Conservation (phyloP, 1,284 basidiomycete genomes). For the Pholiota adiposa region DNA sequence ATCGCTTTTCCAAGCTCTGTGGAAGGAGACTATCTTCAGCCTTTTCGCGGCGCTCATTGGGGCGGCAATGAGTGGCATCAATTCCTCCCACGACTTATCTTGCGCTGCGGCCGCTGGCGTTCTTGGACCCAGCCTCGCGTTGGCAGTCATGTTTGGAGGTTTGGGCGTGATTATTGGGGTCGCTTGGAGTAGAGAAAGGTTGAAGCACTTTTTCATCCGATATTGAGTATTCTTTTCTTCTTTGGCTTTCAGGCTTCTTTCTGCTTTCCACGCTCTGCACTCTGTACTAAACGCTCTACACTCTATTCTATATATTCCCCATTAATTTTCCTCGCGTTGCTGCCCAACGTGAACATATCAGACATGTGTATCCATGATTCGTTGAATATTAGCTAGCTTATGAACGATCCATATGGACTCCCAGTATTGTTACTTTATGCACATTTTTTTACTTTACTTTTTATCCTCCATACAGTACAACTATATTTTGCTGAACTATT, state of each 20-base stretch:
- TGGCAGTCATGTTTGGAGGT: slow-evolving; percentile 16
- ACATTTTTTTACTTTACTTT: no score
- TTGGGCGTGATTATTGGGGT: slow-evolving; percentile 17
- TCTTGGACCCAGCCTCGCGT: slow-evolving; percentile 21
- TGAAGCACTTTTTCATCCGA: slow-evolving; percentile 15
- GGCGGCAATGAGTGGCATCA: slow-evolving; percentile 12
- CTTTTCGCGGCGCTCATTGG: slow-evolving; percentile 23
- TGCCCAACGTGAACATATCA: not conserved
- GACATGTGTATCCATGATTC: not conserved
- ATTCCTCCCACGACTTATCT: slow-evolving; percentile 7
- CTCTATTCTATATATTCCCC: not conserved
- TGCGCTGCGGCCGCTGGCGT: slow-evolving; percentile 18
- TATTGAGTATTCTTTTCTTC: slow-evolving; percentile 11
- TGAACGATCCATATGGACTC: not conserved
- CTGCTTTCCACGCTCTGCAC: not conserved
- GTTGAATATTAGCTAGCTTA: not conserved
- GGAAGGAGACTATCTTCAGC: slow-evolving; percentile 28
- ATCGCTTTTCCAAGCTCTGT: slow-evolving; percentile 3
- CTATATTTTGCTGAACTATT: no score
- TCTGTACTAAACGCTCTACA: not conserved
- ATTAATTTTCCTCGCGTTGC: not conserved
- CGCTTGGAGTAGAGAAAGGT: slow-evolving; percentile 15
- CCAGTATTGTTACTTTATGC: no score
- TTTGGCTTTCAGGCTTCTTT: not conserved
- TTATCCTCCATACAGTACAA: no score